Evolutionary conservation across 2,329 filamentous ascomycete genomes (phyloP).

Genomic region (Penicillium sp.): DNA sequence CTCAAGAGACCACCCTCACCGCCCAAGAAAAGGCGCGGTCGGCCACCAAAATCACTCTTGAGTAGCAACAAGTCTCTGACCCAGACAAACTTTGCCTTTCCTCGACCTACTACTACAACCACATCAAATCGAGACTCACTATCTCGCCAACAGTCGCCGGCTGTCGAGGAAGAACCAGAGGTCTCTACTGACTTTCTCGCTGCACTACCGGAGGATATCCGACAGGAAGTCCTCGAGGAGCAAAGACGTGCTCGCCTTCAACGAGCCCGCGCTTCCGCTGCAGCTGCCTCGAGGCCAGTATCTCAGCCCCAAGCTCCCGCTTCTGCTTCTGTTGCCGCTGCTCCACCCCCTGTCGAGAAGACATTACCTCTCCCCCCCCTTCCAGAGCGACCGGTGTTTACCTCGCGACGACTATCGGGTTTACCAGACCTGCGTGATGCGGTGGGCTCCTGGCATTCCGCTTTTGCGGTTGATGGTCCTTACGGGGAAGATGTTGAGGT

Average conservation of each 20-base stretch:
- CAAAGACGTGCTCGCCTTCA: constrained; percentile 64
- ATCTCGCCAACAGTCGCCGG: constrained; percentile 30
- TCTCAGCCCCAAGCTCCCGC: constrained; percentile 23
- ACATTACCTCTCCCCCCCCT: constrained; percentile 49
- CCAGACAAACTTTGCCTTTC: constrained; percentile 71
- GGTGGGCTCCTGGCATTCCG: constrained; percentile 72
- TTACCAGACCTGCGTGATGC: constrained; percentile 71
- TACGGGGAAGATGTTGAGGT: constrained; percentile 76
- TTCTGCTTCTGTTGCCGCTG: constrained; percentile 6
- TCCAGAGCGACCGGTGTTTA: constrained; percentile 62
- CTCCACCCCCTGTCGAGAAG: constrained; percentile 22
- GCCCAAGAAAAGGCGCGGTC: constrained; percentile 65
- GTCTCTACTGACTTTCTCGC: constrained; percentile 74
- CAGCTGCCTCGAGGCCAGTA: constrained; percentile 34
- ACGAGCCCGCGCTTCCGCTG: constrained; percentile 45
- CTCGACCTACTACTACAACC: constrained; percentile 19
- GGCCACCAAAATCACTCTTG: constrained; percentile 56
- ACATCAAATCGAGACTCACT: constrained; percentile 14
- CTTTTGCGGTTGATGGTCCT: constrained; percentile 73
- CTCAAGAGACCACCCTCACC: constrained; percentile 59
- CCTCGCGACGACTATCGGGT: constrained; percentile 56
- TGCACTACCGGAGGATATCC: constrained; percentile 79
- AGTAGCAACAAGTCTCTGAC: constrained; percentile 60
- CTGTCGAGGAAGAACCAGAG: constrained; percentile 33
- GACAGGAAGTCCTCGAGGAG: constrained; percentile 75